phyloP scores from a whole-genome alignment of 176 grass and related monocot species.

The Oryza australiensis region DNA sequence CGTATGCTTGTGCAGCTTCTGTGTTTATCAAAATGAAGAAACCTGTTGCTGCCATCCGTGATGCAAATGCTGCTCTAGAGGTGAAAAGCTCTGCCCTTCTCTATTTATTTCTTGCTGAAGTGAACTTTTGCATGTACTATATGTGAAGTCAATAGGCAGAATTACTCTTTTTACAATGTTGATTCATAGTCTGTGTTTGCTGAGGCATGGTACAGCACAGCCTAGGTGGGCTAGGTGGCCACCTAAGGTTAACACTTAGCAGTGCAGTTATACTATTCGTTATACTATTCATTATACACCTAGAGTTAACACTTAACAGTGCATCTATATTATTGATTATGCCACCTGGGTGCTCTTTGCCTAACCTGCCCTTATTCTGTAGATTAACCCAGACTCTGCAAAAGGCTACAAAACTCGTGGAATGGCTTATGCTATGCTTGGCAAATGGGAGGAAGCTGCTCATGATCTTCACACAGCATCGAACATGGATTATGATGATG shows the following conservation, averaged over 20 bases:
- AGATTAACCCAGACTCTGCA: slow-evolving; percentile 97
- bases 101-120: not conserved
- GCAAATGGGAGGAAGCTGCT: slow-evolving; percentile 88
- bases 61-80: slow-evolving; percentile 89
- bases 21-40: slow-evolving; percentile 98
- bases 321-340: not conserved
- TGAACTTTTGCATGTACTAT: not conserved
- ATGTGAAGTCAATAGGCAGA: not conserved
- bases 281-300: too few species aligned
- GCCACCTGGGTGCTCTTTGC: not conserved
- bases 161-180: not conserved
- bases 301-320: not conserved
- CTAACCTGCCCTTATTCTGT: not conserved
- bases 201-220: not conserved
- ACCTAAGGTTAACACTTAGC: not conserved
- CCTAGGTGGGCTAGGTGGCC: not conserved
- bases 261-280: not conserved
- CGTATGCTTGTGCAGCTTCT: slow-evolving; percentile 55
- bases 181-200: not conserved
- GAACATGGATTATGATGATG: slow-evolving; percentile 94
- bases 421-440: slow-evolving; percentile 85
- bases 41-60: slow-evolving; percentile 88
- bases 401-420: slow-evolving; percentile 96
- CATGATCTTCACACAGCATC: slow-evolving; percentile 86
- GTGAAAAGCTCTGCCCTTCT: slow-evolving; percentile 35